Conservation (phyloP, 129 eudicot species). For the Artemisia argyi region DNA sequence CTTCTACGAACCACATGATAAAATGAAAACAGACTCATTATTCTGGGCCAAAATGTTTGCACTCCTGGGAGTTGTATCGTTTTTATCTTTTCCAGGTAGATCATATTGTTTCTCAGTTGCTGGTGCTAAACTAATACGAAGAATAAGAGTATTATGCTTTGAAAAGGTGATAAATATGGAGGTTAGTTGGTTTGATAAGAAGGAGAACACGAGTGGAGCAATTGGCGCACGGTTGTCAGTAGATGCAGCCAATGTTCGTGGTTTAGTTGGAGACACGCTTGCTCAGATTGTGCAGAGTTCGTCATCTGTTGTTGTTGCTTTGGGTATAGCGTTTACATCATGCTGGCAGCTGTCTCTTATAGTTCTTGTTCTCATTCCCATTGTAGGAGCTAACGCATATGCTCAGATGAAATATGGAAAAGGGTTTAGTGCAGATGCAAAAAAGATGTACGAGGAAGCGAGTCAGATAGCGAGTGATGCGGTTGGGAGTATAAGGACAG, state of each 20-base stretch:
- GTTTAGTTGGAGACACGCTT: constrained; percentile 65
- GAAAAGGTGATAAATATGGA: constrained; percentile 72
- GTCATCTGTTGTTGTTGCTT: no score
- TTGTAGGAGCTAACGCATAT: no score
- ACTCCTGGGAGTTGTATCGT: constrained; percentile 54
- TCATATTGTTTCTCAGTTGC: constrained; percentile 69
- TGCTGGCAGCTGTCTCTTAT: no score
- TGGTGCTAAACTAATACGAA: constrained; percentile 58
- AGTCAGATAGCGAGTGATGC: no score
- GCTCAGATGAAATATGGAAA: no score
- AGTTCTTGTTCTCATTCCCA: no score
- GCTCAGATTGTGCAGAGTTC: constrained; percentile 24
- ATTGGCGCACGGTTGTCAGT: constrained; percentile 46
- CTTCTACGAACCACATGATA: constrained; percentile 54
- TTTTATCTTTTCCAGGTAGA: constrained; percentile 65
- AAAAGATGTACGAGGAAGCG: no score
- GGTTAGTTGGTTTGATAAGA: no score
- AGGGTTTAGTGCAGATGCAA: no score
- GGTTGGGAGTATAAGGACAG: no score
- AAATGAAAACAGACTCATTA: constrained; percentile 51
- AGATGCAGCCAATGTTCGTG: constrained; percentile 53
- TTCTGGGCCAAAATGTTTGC: constrained; percentile 76
- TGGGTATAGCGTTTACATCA: no score
- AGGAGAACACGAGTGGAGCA: no score
- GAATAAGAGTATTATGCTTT: constrained; percentile 69